A percentile compares a stretch with the other conserved stretches of the same genome.
Evolutionary conservation across 1,284 basidiomycete genomes (phyloP).

Genomic region (Rhodotorula sp.): DNA sequence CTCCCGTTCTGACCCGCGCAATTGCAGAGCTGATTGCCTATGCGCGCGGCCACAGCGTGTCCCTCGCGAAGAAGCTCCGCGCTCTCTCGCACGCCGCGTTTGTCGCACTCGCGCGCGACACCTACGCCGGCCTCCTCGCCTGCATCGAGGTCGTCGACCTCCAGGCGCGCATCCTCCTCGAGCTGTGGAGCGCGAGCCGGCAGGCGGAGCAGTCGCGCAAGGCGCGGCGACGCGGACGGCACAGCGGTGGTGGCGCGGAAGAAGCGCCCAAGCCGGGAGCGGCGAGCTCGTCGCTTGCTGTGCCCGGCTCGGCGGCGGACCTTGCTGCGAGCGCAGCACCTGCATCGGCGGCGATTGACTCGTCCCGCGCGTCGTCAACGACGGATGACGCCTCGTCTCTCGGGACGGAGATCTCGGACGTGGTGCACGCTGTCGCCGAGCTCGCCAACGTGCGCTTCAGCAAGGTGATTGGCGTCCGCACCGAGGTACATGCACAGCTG

Average conservation of each 20-base stretch:
- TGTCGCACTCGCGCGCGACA: slow-evolving; percentile 62
- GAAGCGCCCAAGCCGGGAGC: background rate
- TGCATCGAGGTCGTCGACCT: slow-evolving; percentile 71
- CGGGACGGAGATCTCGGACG: slow-evolving; percentile 64
- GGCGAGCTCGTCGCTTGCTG: background rate
- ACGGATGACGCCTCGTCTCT: slow-evolving; percentile 19
- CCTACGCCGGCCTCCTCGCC: slow-evolving; percentile 69
- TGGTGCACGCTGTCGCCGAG: slow-evolving; percentile 76
- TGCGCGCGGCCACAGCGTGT: slow-evolving; percentile 50
- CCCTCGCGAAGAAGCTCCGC: slow-evolving; percentile 63
- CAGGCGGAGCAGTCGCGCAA: slow-evolving; percentile 15
- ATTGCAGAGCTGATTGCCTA: no score
- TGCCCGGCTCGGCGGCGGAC: background rate
- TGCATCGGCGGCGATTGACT: background rate
- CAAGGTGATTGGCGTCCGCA: slow-evolving; percentile 72
- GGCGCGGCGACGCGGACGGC: slow-evolving; percentile 9
- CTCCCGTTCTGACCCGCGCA: background rate
- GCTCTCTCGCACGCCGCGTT: slow-evolving; percentile 71
- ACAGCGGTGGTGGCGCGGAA: background rate
- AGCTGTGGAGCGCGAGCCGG: slow-evolving; percentile 58
- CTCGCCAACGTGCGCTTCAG: slow-evolving; percentile 78
- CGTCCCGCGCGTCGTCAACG: background rate
- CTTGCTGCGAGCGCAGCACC: background rate
- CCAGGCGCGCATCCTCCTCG: slow-evolving; percentile 65
- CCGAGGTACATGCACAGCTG: slow-evolving; percentile 74